Evolutionary conservation across 2,329 filamentous ascomycete species (phyloP).

Genomic region (Trichoderma semiorbis): DNA sequence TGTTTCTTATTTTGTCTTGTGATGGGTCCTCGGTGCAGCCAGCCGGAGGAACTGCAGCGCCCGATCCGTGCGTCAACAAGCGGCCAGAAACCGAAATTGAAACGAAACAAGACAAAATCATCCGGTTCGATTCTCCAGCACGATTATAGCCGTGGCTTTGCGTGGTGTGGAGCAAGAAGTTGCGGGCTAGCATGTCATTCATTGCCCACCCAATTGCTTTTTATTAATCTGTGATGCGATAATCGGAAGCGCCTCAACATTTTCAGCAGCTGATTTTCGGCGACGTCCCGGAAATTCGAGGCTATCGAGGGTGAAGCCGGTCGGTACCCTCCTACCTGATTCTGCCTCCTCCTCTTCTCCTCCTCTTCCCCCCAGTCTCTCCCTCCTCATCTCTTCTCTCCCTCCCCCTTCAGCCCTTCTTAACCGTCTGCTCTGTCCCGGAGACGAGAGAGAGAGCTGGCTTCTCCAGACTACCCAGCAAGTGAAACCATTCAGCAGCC

Average conservation of each 20-base stretch:
- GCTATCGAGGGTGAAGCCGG: background rate
- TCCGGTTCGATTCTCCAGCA: background rate
- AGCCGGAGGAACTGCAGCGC: constrained; percentile 12
- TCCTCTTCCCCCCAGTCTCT: background rate
- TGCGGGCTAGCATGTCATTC: background rate
- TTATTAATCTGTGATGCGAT: constrained; percentile 16
- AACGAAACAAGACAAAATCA: constrained; percentile 1
- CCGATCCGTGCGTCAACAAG: background rate
- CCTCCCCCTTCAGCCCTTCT: background rate
- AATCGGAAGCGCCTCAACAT: constrained; percentile 1
- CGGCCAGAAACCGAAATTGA: background rate
- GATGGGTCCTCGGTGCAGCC: background rate
- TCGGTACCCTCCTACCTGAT: background rate
- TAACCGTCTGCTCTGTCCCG: background rate
- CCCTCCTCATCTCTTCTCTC: background rate
- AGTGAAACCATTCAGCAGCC: background rate
- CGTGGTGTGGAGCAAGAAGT: background rate
- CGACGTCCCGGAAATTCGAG: background rate
- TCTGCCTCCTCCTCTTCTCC: background rate
- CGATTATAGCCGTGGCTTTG: background rate
- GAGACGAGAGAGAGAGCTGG: background rate
- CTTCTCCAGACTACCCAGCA: background rate
- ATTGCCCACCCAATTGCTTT: background rate
- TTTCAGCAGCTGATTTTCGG: background rate
- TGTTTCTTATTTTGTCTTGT: background rate